phyloP scores from a whole-genome alignment of 192 early-diverging fungal genomes.

The Pilobolus umbonatus region DNA sequence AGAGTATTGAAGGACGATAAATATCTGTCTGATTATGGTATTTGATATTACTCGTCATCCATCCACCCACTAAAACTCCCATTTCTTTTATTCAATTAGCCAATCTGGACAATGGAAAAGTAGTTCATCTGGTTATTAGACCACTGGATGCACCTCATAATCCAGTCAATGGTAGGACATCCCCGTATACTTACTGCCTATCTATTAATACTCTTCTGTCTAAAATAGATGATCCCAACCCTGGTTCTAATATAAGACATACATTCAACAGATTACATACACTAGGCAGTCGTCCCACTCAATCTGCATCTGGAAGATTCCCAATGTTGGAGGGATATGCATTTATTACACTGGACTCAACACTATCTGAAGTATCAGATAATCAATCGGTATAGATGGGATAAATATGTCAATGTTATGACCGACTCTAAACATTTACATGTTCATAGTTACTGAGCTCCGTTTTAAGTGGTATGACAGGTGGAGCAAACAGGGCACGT shows the following conservation, averaged over 20 bases:
- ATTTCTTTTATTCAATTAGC: slow-evolving; percentile 1
- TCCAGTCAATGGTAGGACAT: slow-evolving; percentile 38
- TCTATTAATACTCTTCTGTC: not conserved
- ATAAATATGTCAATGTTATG: not conserved
- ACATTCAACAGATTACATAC: slow-evolving; percentile 6
- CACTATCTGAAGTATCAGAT: slow-evolving; percentile 15
- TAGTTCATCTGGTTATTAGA: slow-evolving; percentile 46
- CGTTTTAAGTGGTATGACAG: slow-evolving; percentile 5
- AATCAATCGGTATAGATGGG: slow-evolving; percentile 11
- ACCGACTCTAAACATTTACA: not conserved
- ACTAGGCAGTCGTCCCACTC: not conserved
- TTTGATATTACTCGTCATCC: no score
- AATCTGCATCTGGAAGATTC: slow-evolving; percentile 9
- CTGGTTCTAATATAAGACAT: slow-evolving; percentile 4
- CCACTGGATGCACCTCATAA: slow-evolving; percentile 44
- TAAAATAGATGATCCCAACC: slow-evolving; percentile 24
- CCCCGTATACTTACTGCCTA: not conserved
- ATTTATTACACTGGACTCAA: slow-evolving; percentile 31
- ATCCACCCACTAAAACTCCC: not conserved
- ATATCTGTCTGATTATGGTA: slow-evolving; percentile 41
- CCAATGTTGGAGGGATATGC: slow-evolving; percentile 34
- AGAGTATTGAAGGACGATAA: slow-evolving; percentile 43
- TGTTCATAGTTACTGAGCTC: slow-evolving; percentile 1
- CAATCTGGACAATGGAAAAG: slow-evolving; percentile 45
- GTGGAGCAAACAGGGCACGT: not conserved